Percentiles rank a stretch among this genome's conserved stretches.
Conservation (phyloP, 345 rosid genomes). For the Microthlaspi erraticum region DNA sequence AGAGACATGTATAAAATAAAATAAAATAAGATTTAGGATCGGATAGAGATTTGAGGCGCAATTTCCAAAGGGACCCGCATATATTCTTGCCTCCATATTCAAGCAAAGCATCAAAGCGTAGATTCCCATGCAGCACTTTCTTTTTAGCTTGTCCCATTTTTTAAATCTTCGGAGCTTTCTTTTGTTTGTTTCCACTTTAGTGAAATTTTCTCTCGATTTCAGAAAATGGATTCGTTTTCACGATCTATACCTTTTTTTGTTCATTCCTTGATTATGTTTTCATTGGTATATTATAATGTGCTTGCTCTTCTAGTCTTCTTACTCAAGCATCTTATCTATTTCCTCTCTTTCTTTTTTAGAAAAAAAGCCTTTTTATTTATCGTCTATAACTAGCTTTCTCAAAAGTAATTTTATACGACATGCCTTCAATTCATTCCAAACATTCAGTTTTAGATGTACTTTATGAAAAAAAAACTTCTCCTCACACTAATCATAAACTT, state of each 20-base stretch:
- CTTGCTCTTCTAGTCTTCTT: not conserved
- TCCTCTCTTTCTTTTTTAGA: not conserved
- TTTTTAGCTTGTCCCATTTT: slow-evolving; percentile 5
- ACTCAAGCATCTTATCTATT: not conserved
- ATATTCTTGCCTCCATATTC: slow-evolving; percentile 48
- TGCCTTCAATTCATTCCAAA: not conserved
- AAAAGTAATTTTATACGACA: not conserved
- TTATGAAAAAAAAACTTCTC: not conserved
- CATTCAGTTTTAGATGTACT: not conserved
- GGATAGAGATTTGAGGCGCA: slow-evolving; percentile 45
- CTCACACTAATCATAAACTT: not conserved
- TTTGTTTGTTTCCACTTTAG: slow-evolving; percentile 41
- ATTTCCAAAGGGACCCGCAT: slow-evolving; percentile 49
- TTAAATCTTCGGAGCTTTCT: slow-evolving; percentile 18
- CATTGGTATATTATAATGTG: slow-evolving; percentile 13
- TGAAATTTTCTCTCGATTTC: slow-evolving; percentile 35
- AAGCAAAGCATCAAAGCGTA: slow-evolving; percentile 49
- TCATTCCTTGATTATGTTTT: not conserved
- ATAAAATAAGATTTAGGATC: slow-evolving; percentile 33
- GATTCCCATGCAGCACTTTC: slow-evolving; percentile 45
- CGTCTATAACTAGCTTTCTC: slow-evolving; percentile 18
- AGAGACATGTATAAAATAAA: slow-evolving; percentile 35
- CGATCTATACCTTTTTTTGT: slow-evolving; percentile 18
- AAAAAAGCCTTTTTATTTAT: not conserved
- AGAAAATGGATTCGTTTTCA: slow-evolving; percentile 37